Evolutionary conservation across 371 early-diverging fungal genomes (phyloP).

Genomic region (Mortierella sp.): DNA sequence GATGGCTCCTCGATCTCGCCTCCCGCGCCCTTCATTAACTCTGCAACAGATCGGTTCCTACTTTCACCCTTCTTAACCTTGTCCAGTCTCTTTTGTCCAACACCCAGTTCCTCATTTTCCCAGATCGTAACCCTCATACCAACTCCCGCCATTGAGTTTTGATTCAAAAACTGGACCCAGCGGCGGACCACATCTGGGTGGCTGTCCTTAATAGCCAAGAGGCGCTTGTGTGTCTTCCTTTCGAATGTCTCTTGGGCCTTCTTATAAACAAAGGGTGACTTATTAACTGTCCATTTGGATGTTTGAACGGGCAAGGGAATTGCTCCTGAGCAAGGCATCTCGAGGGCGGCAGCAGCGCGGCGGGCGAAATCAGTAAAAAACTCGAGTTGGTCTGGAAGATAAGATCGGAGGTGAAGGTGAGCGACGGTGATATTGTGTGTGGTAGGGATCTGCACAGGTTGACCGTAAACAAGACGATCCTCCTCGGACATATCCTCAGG

Average conservation of each 20-base stretch:
- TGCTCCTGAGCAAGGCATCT: conserved; percentile 82
- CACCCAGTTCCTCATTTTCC: conserved; percentile 72
- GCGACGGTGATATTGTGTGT: conserved; percentile 78
- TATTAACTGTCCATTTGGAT: conserved; percentile 90
- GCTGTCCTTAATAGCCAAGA: conserved; percentile 87
- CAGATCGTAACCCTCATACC: conserved; percentile 80
- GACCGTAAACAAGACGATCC: conserved; percentile 54
- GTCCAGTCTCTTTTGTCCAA: conserved; percentile 43
- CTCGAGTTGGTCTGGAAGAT: conserved; percentile 86
- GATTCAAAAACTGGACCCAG: conserved; percentile 81
- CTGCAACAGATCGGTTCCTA: conserved; percentile 53
- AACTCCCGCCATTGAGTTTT: conserved; percentile 83
- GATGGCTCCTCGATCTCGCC: conserved; percentile 29
- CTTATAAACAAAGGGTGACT: conserved; percentile 96
- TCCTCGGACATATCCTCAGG: conserved; percentile 46
- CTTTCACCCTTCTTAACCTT: conserved; percentile 51
- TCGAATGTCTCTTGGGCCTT: conserved; percentile 98
- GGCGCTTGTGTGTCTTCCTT: conserved; percentile 88
- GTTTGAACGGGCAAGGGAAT: conserved; percentile 85
- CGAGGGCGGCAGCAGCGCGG: conserved; percentile 82
- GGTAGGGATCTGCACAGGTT: conserved; percentile 64
- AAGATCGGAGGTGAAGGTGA: conserved; percentile 79
- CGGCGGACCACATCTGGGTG: conserved; percentile 81
- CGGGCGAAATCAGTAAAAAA: conserved; percentile 90
- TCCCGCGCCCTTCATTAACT: conserved; percentile 19